phyloP scores from a whole-genome alignment of 495 filamentous ascomycete species.

The Thozetella sp. region DNA sequence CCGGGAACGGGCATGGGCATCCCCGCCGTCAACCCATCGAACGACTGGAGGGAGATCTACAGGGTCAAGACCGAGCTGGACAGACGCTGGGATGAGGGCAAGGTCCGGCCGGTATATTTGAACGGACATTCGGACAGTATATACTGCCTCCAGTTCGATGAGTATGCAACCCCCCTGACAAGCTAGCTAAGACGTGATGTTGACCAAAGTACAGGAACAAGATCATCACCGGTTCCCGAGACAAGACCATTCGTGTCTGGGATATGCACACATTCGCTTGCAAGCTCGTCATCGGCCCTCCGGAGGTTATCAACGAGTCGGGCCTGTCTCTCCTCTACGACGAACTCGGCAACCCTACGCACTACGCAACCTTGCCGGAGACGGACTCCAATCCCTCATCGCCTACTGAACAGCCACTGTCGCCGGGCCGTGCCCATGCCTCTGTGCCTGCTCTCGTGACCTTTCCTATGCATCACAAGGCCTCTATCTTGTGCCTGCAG shows the following conservation, averaged over 20 bases:
- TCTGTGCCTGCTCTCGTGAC: constrained; percentile 48
- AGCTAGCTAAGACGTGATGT: constrained; percentile 9
- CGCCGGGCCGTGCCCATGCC: constrained; percentile 30
- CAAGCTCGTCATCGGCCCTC: constrained; percentile 72
- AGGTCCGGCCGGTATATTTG: constrained; percentile 80
- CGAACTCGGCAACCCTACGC: constrained; percentile 36
- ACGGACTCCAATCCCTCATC: constrained; percentile 15
- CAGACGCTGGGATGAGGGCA: constrained; percentile 74
- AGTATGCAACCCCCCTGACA: constrained; percentile 54
- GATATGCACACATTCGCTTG: constrained; percentile 86
- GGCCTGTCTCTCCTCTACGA: constrained; percentile 38
- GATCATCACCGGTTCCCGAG: constrained; percentile 94
- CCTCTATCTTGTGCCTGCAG: constrained; percentile 91
- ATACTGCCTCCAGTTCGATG: constrained; percentile 97
- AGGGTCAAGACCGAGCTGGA: constrained; percentile 73
- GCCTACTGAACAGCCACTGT: constrained; percentile 11
- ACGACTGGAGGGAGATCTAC: constrained; percentile 88
- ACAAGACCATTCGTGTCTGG: constrained; percentile 94
- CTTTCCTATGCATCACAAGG: constrained; percentile 67
- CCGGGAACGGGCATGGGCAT: constrained; percentile 50
- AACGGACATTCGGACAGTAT: constrained; percentile 93
- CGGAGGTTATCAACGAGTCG: constrained; percentile 45
- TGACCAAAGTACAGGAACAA: constrained; percentile 64
- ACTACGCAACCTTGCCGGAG: constrained; percentile 49
- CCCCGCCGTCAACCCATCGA: constrained; percentile 43